Base-by-base conservation (phyloP, 495 filamentous ascomycete genomes). In the Venustampulla echinocandica region DNA sequence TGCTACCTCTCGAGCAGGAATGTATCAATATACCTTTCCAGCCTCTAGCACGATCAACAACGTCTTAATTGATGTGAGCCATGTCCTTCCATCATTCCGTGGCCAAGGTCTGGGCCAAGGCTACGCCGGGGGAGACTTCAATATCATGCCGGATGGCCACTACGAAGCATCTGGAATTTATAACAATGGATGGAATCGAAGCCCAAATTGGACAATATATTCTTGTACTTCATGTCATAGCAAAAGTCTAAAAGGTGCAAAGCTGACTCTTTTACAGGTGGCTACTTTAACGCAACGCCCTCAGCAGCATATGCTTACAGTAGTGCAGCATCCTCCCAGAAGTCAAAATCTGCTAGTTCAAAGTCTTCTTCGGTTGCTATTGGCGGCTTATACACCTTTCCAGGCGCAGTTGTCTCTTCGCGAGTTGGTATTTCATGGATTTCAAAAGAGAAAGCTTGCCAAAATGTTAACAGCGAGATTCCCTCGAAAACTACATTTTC, bases 351-450 rank as follows among this genome's bases (percentile, higher is more conserved):
- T 11, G 47, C 41, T 3, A 50, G 11, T 21, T 46, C 49, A n/a
- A 51, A 9, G 17, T 20, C 32, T 4, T 30, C 22, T 10, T 36
- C 22, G 10, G 44, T 34, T 6, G 11, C 24, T 19, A 36, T 52
- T 11, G 49, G 49, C 14, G 49, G 42, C 7, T 21, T 52, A 13
- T 46, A 46, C 17, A 46, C 49, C 9, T 52, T 46, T 20, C 27
- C 10, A 3, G 10, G 25, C 2, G 3, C 3, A 14, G 21, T 55
- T 15, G 65, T 86, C 4, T 69, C 64, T 4, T 85, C 81, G 2
- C 68, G 76, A 13, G 82, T 87, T 4, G 83, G 83, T 1, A 77
- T 86, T 18, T 86, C 81, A 10, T 85, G 77, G 64, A 76, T 86
- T 10, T 85, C 81, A 11, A 52, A 69, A 0, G 64, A 65, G 11